These are phyloP conservation scores for Talaromyces atroroseus DNA, from an alignment of 2,329 filamentous ascomycete species.

Conservation along the genomic window DNA sequence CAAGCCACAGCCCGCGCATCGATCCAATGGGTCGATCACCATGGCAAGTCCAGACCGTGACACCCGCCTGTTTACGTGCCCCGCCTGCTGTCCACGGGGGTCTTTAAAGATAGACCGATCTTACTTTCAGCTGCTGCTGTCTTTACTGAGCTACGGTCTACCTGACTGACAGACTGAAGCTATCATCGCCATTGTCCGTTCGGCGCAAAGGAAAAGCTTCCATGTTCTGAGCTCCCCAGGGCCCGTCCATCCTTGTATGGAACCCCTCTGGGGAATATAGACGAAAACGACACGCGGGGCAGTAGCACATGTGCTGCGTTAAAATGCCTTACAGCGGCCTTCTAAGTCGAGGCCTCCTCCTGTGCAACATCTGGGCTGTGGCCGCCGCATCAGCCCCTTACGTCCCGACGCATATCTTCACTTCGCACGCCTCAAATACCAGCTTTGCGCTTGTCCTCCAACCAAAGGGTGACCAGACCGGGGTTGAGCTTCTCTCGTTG, in stretches of 20 bases:
- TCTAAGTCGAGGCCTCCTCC: slow-evolving; percentile 14
- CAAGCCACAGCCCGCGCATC: not conserved
- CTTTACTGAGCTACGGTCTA: not conserved
- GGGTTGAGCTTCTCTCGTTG: slow-evolving; percentile 57
- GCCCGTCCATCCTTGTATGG: slow-evolving; percentile 8
- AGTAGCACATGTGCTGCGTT: not conserved
- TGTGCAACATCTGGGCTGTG: slow-evolving; percentile 16
- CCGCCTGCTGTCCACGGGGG: not conserved
- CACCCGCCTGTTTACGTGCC: slow-evolving; percentile 3
- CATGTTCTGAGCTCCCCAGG: slow-evolving; percentile 1
- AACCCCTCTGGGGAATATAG: slow-evolving; percentile 10
- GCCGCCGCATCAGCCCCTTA: slow-evolving; percentile 58
- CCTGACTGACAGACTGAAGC: not conserved
- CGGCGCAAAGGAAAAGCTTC: not conserved
- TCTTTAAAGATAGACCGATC: not conserved
- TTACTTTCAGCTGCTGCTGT: not conserved
- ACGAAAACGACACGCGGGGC: not conserved
- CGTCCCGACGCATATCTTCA: slow-evolving; percentile 66
- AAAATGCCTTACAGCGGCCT: slow-evolving; percentile 11
- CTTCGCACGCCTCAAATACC: slow-evolving; percentile 43
- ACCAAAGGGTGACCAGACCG: slow-evolving; percentile 42
- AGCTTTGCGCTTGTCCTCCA: slow-evolving; percentile 66
- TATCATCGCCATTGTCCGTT: not conserved
- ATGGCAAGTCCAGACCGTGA: slow-evolving; percentile 6
- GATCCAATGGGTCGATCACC: not conserved